Evolutionary conservation across 768 basidiomycete genomes (phyloP).

Genomic region (Sporobolomyces roseus): DNA sequence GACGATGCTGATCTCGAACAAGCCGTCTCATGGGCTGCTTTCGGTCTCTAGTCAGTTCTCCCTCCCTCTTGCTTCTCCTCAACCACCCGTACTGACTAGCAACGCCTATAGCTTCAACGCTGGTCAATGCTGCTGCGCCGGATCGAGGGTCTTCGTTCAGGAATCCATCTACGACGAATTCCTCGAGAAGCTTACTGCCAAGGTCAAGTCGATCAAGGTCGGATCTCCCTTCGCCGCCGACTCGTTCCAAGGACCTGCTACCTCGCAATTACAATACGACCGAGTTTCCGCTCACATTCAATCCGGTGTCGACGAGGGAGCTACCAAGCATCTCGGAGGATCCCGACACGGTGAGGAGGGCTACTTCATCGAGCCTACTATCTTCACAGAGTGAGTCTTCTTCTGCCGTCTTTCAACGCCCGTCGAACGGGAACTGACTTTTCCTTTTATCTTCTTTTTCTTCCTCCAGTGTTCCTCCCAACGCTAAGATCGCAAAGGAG

Average conservation of each 20-base stretch:
- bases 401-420: too few species aligned
- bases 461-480: slow-evolving; percentile 57
- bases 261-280: slow-evolving; percentile 66
- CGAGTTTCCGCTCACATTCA: slow-evolving; percentile 75
- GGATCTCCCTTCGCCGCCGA: slow-evolving; percentile 66
- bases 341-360: slow-evolving; percentile 59
- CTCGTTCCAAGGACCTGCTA: slow-evolving; percentile 70
- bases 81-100: neutral
- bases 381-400: slow-evolving; percentile 52
- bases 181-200: slow-evolving; percentile 58
- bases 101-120: slow-evolving; percentile 54
- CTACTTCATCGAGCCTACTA: slow-evolving; percentile 57
- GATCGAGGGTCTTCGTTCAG: slow-evolving; percentile 78
- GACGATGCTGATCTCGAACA: slow-evolving; percentile 46
- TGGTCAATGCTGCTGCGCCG: slow-evolving; percentile 76
- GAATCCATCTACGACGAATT: slow-evolving; percentile 74
- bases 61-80: too few species aligned
- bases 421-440: too few species aligned
- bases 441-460: slow-evolving; percentile 56
- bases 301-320: slow-evolving; percentile 68
- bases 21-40: slow-evolving; percentile 51
- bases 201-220: slow-evolving; percentile 56
- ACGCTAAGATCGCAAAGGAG: slow-evolving; percentile 67
- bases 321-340: slow-evolving; percentile 64
- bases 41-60: slow-evolving; percentile 63